A percentile compares a stretch with the other conserved stretches of the same genome.
Conservation (phyloP, 148 eudicot genomes). For the Camellia granthamiana region DNA sequence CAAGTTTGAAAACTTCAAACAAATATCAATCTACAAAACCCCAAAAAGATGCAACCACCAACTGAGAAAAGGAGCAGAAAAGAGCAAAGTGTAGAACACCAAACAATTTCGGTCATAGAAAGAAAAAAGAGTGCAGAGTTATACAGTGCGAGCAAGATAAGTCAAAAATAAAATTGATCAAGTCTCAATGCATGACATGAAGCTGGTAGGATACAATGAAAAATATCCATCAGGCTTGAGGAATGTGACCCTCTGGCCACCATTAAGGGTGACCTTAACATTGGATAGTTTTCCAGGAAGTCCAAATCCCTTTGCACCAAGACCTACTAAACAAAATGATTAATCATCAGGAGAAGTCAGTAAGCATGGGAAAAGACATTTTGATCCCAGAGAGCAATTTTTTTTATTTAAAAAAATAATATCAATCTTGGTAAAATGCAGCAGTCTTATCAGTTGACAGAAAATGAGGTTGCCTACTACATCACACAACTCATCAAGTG, state of each 20-base stretch:
- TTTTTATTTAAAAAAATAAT: background rate
- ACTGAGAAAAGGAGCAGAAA: conserved; percentile 9
- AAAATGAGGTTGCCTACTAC: no score
- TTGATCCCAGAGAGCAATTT: background rate
- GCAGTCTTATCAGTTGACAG: no score
- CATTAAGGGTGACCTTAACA: conserved; percentile 79
- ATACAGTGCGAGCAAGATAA: conserved; percentile 6
- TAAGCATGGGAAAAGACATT: background rate
- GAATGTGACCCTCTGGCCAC: conserved; percentile 82
- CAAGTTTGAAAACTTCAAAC: background rate
- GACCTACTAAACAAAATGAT: conserved; percentile 35
- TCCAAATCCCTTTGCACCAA: conserved; percentile 52
- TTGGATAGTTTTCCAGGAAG: conserved; percentile 66
- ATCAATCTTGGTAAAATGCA: no score
- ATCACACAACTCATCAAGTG: no score
- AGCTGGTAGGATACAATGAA: conserved; percentile 90
- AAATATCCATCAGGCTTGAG: conserved; percentile 94
- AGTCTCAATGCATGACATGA: background rate
- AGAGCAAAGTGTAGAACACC: background rate
- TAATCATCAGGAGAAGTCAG: conserved; percentile 9
- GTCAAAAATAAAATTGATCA: background rate
- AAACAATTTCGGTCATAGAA: background rate
- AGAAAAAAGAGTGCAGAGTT: background rate
- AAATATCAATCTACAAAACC: no score
- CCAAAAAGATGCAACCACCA: background rate